These are phyloP conservation scores for Solanum verrucosum DNA, from an alignment of 257 asterid species.

Conservation along the genomic window DNA sequence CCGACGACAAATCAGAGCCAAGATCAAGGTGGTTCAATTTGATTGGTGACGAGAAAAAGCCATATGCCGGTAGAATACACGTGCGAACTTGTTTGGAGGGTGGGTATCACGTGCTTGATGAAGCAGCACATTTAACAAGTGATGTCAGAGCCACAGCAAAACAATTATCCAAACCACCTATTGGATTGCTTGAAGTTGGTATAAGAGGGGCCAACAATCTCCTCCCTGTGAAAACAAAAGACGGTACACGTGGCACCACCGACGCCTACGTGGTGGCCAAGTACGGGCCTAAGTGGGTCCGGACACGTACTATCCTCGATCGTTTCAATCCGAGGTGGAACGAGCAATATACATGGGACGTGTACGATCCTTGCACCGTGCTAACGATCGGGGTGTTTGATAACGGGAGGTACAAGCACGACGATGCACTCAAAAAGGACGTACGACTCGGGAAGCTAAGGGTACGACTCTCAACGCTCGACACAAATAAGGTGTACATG, in stretches of 20 bases:
- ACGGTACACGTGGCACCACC: slow-evolving; percentile 76
- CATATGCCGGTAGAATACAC: slow-evolving; percentile 80
- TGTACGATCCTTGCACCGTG: slow-evolving; percentile 89
- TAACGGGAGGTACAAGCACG: slow-evolving; percentile 65
- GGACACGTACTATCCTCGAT: slow-evolving; percentile 69
- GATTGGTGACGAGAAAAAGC: slow-evolving; percentile 22
- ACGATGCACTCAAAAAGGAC: slow-evolving; percentile 39
- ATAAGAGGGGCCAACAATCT: slow-evolving; percentile 71
- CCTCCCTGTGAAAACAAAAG: slow-evolving; percentile 72
- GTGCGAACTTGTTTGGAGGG: slow-evolving; percentile 74
- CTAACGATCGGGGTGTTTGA: slow-evolving; percentile 76
- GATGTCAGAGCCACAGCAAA: slow-evolving; percentile 77
- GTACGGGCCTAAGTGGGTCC: slow-evolving; percentile 87
- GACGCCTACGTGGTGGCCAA: slow-evolving; percentile 86
- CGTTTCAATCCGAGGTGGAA: slow-evolving; percentile 93
- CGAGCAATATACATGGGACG: slow-evolving; percentile 89
- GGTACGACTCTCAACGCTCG: slow-evolving; percentile 72
- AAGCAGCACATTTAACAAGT: slow-evolving; percentile 88
- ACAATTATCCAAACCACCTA: slow-evolving; percentile 66
- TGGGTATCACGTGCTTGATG: slow-evolving; percentile 94
- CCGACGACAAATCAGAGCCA: slow-evolving; percentile 68
- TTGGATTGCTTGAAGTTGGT: slow-evolving; percentile 79
- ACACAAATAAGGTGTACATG: slow-evolving; percentile 59
- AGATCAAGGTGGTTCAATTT: slow-evolving; percentile 85
- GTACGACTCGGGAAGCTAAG: slow-evolving; percentile 74